A percentile compares a stretch with the other conserved stretches of the same genome.
Evolutionary conservation across 1,284 basidiomycete species (phyloP).

Genomic region (Boletus smithii): DNA sequence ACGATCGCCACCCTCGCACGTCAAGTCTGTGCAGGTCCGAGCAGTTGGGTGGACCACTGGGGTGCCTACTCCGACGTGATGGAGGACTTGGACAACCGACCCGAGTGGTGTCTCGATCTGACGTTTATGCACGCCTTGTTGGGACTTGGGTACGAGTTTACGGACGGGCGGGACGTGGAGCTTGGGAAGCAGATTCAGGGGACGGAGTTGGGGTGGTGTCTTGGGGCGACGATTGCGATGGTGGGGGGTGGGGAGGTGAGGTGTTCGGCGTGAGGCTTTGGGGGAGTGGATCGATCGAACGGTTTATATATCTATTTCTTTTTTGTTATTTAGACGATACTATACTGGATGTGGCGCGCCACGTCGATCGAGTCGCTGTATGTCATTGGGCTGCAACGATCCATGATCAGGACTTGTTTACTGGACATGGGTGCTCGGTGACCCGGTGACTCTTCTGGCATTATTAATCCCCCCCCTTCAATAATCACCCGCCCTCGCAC

Average conservation of each 20-base stretch:
- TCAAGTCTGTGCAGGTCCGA: conserved; percentile 69
- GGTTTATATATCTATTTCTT: conserved; percentile 3
- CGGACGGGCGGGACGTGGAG: conserved; percentile 60
- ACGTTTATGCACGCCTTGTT: conserved; percentile 93
- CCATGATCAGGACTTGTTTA: too few species aligned
- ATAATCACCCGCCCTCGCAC: too few species aligned
- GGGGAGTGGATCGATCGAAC: neutral
- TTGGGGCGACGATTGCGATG: conserved; percentile 81
- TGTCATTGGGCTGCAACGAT: too few species aligned
- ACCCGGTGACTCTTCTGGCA: too few species aligned
- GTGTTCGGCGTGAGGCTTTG: conserved; percentile 38
- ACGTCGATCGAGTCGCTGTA: too few species aligned
- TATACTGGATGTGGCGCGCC: too few species aligned
- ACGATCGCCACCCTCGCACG: conserved; percentile 64
- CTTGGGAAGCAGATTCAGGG: conserved; percentile 88
- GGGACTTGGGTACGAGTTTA: conserved; percentile 81
- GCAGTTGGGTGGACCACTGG: conserved; percentile 59
- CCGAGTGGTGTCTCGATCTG: conserved; percentile 94
- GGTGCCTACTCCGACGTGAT: conserved; percentile 54
- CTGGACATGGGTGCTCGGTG: too few species aligned
- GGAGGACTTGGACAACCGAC: conserved; percentile 75
- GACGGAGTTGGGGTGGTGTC: conserved; percentile 94
- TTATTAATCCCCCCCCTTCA: too few species aligned
- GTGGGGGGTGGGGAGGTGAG: conserved; percentile 60
- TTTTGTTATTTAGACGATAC: too few species aligned